phyloP scores from a whole-genome alignment of 2,329 filamentous ascomycete genomes.

The Aspergillus quadricinctus region DNA sequence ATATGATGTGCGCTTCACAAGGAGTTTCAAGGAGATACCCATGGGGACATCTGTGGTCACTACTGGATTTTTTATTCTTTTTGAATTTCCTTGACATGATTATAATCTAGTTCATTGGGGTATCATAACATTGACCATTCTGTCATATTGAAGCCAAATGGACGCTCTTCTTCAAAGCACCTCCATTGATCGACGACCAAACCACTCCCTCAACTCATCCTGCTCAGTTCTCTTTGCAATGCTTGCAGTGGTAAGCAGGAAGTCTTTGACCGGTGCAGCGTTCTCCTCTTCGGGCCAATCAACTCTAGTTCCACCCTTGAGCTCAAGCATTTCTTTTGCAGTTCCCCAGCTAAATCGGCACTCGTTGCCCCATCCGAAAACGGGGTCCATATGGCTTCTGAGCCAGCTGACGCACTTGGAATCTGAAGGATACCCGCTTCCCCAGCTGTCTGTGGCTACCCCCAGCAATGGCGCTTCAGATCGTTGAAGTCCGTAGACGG shows the following conservation, averaged over 20 bases:
- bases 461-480: conserved; percentile 28
- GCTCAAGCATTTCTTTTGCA: conserved; percentile 85
- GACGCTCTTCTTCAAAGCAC: conserved; percentile 54
- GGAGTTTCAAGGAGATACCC: conserved; percentile 6
- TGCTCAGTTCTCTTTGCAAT: conserved; percentile 45
- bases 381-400: conserved; percentile 77
- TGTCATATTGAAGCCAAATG: conserved; percentile 13
- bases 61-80: not conserved
- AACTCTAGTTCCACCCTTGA: conserved; percentile 66
- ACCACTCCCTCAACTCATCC: conserved; percentile 79
- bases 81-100: not conserved
- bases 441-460: conserved; percentile 58
- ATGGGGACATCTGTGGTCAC: not conserved
- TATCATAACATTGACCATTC: conserved; percentile 23
- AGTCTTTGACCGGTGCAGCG: conserved; percentile 66
- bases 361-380: conserved; percentile 94
- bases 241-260: conserved; percentile 51
- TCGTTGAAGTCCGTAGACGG: conserved; percentile 37
- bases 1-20: not conserved
- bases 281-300: conserved; percentile 83
- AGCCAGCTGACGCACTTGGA: conserved; percentile 76
- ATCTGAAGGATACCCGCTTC: conserved; percentile 91
- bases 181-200: conserved; percentile 65
- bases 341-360: conserved; percentile 96
- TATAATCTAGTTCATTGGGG: conserved; percentile 9